These are phyloP conservation scores for Urostyla sp. DNA, from an alignment of 73 alveolate genomes.

Conservation along the genomic window DNA sequence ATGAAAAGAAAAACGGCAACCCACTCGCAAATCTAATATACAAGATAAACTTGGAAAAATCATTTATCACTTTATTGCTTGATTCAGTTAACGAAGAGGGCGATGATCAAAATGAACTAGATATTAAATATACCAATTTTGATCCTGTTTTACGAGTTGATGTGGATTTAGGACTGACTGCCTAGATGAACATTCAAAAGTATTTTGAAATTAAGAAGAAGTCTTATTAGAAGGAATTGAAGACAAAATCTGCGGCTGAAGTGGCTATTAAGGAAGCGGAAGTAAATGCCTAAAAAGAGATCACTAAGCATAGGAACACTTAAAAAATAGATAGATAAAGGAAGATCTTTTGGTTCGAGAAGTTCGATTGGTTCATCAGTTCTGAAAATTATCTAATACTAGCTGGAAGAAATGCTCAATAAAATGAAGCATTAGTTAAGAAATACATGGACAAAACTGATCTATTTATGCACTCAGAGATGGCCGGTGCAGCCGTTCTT, in stretches of 20 bases:
- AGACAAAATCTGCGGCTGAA: slow-evolving; percentile 81
- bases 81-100: slow-evolving; percentile 68
- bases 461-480: slow-evolving; percentile 89
- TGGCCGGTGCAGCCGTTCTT: slow-evolving; percentile 91
- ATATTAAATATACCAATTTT: slow-evolving; percentile 31
- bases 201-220: slow-evolving; percentile 82
- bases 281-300: slow-evolving; percentile 79
- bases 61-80: slow-evolving; percentile 64
- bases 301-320: slow-evolving; percentile 70
- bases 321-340: slow-evolving; percentile 69
- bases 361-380: slow-evolving; percentile 91
- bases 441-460: slow-evolving; percentile 84
- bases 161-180: slow-evolving; percentile 72
- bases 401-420: slow-evolving; percentile 88
- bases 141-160: slow-evolving; percentile 67
- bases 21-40: slow-evolving; percentile 85
- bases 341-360: slow-evolving; percentile 91
- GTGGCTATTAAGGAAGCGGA: slow-evolving; percentile 86
- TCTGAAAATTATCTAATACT: slow-evolving; percentile 86
- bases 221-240: slow-evolving; percentile 72
- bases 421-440: slow-evolving; percentile 87
- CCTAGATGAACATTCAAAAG: slow-evolving; percentile 80
- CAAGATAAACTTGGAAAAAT: slow-evolving; percentile 77
- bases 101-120: slow-evolving; percentile 13
- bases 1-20: slow-evolving; percentile 84